Conservation (phyloP, 2,329 filamentous ascomycete species). For the Penicillium hordei region DNA sequence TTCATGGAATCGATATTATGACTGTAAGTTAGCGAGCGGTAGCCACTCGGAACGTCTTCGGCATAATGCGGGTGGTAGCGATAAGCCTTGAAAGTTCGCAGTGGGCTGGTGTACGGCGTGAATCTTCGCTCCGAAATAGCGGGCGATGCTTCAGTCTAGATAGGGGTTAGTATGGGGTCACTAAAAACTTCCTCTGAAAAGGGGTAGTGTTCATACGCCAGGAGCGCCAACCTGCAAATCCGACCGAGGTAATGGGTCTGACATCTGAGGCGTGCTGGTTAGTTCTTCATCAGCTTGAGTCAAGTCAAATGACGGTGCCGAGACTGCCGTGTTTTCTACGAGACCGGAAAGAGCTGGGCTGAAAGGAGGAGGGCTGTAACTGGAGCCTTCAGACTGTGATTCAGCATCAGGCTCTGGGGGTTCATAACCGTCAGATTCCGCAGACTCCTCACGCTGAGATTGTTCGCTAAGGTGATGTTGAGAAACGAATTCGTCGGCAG, state of each 20-base stretch:
- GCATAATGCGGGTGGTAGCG: conserved; percentile 81
- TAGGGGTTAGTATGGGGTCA: conserved; percentile 29
- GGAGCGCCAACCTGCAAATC: conserved; percentile 31
- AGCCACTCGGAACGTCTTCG: conserved; percentile 69
- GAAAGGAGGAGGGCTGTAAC: conserved; percentile 43
- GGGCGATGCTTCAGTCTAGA: conserved; percentile 28
- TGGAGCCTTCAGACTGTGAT: conserved; percentile 28
- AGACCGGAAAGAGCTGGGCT: conserved; percentile 42
- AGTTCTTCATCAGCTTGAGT: conserved; percentile 32
- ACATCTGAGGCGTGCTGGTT: conserved; percentile 33
- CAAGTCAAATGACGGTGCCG: conserved; percentile 23
- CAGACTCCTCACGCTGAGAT: conserved; percentile 31
- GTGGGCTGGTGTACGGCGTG: conserved; percentile 76
- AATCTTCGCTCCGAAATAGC: conserved; percentile 34
- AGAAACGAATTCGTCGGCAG: conserved; percentile 7
- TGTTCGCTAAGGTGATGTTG: neutral
- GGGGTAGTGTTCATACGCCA: conserved; percentile 34
- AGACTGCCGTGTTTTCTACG: conserved; percentile 26
- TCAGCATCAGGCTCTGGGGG: conserved; percentile 48
- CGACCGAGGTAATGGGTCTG: conserved; percentile 21
- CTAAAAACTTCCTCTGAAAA: conserved; percentile 9
- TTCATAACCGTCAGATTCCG: conserved; percentile 56
- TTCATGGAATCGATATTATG: conserved; percentile 78
- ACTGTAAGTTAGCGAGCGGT: conserved; percentile 89
- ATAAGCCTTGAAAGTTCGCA: conserved; percentile 81